phyloP scores from a whole-genome alignment of 2,329 filamentous ascomycete genomes.

The Fusarium beomiforme region DNA sequence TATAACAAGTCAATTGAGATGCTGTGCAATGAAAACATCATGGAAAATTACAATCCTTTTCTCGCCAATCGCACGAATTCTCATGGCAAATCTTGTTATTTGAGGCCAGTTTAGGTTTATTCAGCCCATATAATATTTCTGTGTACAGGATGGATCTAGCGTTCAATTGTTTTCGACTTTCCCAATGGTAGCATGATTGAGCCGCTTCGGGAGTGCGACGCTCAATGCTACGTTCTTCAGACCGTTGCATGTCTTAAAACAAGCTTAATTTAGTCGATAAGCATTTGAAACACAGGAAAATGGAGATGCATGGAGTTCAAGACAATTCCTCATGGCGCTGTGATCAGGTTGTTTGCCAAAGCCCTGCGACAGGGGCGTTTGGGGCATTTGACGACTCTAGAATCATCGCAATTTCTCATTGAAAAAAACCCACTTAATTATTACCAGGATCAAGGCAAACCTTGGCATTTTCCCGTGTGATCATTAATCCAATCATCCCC shows the following conservation, averaged over 20 bases:
- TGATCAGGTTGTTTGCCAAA: not conserved
- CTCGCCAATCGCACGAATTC: no score
- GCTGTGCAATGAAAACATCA: no score
- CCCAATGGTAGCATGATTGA: no score
- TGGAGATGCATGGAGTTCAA: accelerated
- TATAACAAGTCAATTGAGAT: no score
- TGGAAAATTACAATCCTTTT: no score
- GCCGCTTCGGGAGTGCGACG: no score
- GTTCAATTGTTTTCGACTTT: no score
- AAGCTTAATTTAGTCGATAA: accelerated
- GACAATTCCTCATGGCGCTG: not conserved
- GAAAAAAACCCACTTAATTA: not conserved
- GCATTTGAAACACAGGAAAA: not conserved
- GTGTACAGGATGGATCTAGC: no score
- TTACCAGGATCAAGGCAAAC: not conserved
- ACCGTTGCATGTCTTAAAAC: not conserved
- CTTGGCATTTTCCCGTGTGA: not conserved
- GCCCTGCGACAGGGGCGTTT: not conserved
- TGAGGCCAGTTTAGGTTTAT: no score
- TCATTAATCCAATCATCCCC: not conserved
- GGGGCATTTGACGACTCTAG: not conserved
- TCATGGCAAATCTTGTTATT: no score
- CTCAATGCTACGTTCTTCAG: accelerated
- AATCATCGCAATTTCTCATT: no score
- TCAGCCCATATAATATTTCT: no score